Base-by-base conservation (phyloP, 177 flowering plant genomes). In the Telopea speciosissima region DNA sequence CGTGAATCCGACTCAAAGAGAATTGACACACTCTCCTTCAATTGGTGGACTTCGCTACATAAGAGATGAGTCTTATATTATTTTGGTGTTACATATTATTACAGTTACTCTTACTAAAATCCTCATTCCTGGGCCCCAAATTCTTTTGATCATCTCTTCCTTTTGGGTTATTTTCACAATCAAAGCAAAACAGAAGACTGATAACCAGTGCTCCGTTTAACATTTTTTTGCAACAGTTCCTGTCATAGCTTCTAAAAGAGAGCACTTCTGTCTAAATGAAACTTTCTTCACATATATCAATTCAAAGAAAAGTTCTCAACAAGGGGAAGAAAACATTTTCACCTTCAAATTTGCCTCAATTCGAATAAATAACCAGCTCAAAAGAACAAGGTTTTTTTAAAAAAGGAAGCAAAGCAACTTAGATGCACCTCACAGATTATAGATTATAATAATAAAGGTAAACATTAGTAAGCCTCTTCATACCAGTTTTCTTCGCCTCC, bases 401-500 rank as follows among this genome's bases (percentile, higher is more conserved):
- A n/a, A n/a, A n/a, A n/a, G n/a, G n/a, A n/a, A n/a, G n/a, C 54
- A 49, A 49, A 49, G 54, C 54, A 49, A 49, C 3, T 19, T 8
- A 49, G 1, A 49, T 49, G 19, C 54, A 49, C 14, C 2, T 13
- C 54, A 12, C 0, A 49, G 54, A 49, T 49, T 12, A 49, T 16
- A 49, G 54, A 49, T 5, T 12, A 49, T 12, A 12, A 16, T 6
- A 49, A 49, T 49, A 49, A 49, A 49, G 54, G 14, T 49, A 12
- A 13, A 19, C 33, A 17, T 10, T 21, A 28, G 24, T 28, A 4
- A 26, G 7, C 64, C 44, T 23, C 25, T 33, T 21, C 24, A 13
- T 71, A 89, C 93, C 90, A 87, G 79, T 74, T 83, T 84, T 67
- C 93, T 81, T 22, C 90, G 81, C 67, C 88, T 82, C 93, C 93